A percentile compares a stretch with the other conserved stretches of the same genome.
Conservation (phyloP, 2,329 filamentous ascomycete species). For the Pseudogymnoascus destructans region DNA sequence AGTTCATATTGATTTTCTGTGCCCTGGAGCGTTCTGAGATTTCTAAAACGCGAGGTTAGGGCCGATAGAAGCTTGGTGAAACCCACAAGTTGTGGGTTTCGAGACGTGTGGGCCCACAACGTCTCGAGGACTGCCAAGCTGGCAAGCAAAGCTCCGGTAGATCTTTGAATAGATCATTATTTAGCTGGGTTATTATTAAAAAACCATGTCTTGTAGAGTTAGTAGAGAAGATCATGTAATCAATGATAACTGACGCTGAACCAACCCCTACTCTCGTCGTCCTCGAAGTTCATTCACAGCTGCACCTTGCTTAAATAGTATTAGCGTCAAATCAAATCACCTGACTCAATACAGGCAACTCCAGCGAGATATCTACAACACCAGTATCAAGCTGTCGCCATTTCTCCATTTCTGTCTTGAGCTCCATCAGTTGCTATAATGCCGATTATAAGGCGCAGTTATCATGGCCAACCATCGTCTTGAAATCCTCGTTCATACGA, state of each 20-base stretch:
- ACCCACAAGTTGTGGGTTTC: too few relatives aligned
- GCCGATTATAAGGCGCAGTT: neutral
- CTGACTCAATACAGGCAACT: neutral
- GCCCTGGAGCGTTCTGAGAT: neutral
- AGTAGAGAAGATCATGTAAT: neutral
- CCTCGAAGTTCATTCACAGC: neutral
- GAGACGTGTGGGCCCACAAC: too few relatives aligned
- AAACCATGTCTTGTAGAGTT: neutral
- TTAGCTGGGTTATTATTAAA: neutral
- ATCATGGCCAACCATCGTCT: constrained; percentile 11
- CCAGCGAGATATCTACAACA: neutral
- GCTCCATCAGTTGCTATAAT: neutral
- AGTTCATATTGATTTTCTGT: neutral
- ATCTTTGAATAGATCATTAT: neutral
- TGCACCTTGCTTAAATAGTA: neutral
- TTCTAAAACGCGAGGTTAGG: neutral
- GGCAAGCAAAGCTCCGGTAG: neutral
- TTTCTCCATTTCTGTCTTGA: neutral
- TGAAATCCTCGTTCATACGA: constrained; percentile 25
- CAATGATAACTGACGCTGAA: neutral
- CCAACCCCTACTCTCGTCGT: neutral
- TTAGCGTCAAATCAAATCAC: neutral
- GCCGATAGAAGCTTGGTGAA: neutral
- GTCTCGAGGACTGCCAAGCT: neutral
- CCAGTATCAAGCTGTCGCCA: neutral